Conservation (phyloP, 2,329 filamentous ascomycete species). For the Sodiomyces alkalinus region DNA sequence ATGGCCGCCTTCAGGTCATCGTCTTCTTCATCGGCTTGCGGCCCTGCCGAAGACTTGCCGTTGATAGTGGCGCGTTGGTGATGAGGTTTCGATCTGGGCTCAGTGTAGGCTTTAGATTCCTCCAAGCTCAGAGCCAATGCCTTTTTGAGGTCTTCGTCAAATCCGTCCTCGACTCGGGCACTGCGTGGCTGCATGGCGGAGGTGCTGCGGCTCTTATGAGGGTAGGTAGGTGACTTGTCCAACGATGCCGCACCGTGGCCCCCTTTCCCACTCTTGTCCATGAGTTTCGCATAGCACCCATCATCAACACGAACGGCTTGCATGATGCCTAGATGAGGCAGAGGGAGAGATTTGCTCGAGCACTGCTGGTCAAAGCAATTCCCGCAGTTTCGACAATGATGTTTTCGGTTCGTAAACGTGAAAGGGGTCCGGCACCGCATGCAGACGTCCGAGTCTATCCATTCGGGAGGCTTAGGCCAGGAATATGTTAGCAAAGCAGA, state of each 20-base stretch:
- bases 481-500: constrained; percentile 1
- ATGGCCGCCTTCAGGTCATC: constrained; percentile 89
- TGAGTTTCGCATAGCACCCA: constrained; percentile 83
- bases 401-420: constrained; percentile 95
- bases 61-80: too few relatives aligned
- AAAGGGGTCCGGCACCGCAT: constrained; percentile 95
- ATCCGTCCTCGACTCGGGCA: constrained; percentile 75
- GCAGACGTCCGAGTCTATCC: constrained; percentile 94
- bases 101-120: constrained; percentile 62
- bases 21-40: constrained; percentile 67
- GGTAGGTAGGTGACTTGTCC: constrained; percentile 32
- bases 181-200: constrained; percentile 75
- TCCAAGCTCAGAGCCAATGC: constrained; percentile 95
- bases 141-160: constrained; percentile 87
- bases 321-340: constrained; percentile 86
- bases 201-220: constrained; percentile 50
- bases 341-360: constrained; percentile 71
- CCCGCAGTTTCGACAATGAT: constrained; percentile 95
- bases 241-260: constrained; percentile 11
- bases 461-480: constrained; percentile 64
- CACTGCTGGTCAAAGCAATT: constrained; percentile 96
- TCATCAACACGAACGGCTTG: constrained; percentile 90
- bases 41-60: constrained; percentile 18
- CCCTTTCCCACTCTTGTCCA: constrained; percentile 48
- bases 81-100: too few relatives aligned